Percentiles rank a stretch among this genome's conserved stretches.
Conservation (phyloP, 73 alveolate species). For the Tetrahymena malaccensis region DNA sequence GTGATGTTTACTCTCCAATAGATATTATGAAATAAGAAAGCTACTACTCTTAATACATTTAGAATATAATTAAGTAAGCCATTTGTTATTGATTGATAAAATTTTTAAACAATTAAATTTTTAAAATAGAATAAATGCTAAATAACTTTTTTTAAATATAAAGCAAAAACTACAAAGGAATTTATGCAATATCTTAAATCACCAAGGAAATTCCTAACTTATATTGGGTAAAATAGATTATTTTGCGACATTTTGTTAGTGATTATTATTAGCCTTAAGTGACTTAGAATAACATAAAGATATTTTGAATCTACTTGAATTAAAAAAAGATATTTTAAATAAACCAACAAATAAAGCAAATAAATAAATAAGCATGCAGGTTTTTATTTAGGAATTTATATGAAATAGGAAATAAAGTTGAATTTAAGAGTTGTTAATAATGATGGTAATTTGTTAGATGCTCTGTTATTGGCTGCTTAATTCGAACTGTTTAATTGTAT, state of each 20-base stretch:
- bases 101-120: too few relatives aligned
- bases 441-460: not conserved
- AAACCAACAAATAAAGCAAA: not conserved
- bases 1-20: not conserved
- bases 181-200: not conserved
- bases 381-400: not conserved
- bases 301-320: not conserved
- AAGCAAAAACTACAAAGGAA: not conserved
- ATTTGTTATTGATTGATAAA: not conserved
- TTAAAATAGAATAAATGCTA: too few relatives aligned
- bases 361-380: too few relatives aligned
- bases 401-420: not conserved
- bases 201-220: not conserved
- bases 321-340: not conserved
- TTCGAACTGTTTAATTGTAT: not conserved
- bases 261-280: not conserved
- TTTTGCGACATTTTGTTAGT: not conserved
- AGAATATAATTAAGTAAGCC: not conserved
- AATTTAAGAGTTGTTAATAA: not conserved
- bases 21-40: not conserved
- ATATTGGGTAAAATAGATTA: not conserved
- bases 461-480: not conserved
- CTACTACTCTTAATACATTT: not conserved
- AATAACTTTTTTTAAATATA: not conserved
- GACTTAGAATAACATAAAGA: not conserved